phyloP scores from a whole-genome alignment of 306 rosid species.

The Pterocarpus macrocarpus region DNA sequence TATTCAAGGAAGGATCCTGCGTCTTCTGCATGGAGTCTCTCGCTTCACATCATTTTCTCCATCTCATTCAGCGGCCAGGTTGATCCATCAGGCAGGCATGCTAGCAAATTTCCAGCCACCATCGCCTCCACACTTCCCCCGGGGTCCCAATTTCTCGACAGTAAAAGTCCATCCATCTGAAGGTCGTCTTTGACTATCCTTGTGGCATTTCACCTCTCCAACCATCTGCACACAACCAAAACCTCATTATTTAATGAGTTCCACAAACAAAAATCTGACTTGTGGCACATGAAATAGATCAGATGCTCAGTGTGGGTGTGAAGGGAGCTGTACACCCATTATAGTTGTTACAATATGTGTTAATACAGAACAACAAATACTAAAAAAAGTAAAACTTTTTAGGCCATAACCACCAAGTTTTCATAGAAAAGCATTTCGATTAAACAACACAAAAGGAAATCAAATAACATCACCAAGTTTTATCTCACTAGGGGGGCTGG shows the following conservation, averaged over 20 bases:
- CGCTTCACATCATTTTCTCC: constrained; percentile 87
- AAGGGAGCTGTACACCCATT: background rate
- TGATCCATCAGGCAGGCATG: constrained; percentile 88
- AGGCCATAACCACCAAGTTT: background rate
- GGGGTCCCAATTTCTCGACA: constrained; percentile 82
- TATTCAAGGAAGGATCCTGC: constrained; percentile 81
- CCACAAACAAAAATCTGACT: constrained; percentile 28
- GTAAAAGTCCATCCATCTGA: constrained; percentile 83
- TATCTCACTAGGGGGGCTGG: background rate
- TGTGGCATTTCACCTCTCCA: constrained; percentile 89
- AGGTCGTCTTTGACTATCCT: constrained; percentile 78
- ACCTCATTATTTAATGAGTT: constrained; percentile 35
- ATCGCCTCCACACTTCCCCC: constrained; percentile 83
- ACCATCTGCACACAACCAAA: constrained; percentile 65
- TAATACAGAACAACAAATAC: constrained; percentile 11
- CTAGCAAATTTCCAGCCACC: constrained; percentile 95
- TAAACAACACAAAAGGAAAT: constrained; percentile 2
- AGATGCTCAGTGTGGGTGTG: background rate
- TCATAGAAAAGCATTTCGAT: constrained; percentile 7
- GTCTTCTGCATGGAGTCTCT: constrained; percentile 85
- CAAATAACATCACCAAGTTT: background rate
- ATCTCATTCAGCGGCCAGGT: constrained; percentile 82
- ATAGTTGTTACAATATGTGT: constrained; percentile 27
- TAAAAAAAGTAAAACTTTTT: background rate
- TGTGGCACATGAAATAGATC: background rate